Conservation (phyloP, 1,139 yeast genomes). For the Hyphopichia pseudoburtonii region DNA sequence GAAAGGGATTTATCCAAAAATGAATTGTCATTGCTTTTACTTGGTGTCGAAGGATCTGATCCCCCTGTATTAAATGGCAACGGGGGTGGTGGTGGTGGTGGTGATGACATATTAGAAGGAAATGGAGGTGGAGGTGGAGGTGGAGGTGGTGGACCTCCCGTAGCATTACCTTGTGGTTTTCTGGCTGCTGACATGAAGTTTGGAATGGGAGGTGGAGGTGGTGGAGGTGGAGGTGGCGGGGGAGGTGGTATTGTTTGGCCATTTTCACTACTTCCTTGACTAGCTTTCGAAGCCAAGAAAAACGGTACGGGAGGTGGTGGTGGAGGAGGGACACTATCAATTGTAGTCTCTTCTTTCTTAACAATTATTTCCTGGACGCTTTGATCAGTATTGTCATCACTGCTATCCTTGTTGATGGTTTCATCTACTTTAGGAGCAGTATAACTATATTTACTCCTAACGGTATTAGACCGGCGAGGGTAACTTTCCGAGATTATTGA, state of each 20-base stretch:
- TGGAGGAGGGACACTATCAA: constrained; percentile 22
- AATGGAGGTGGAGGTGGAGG: constrained; percentile 21
- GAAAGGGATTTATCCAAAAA: constrained; percentile 1
- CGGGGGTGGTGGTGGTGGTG: constrained; percentile 31
- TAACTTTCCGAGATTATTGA: constrained; percentile 12
- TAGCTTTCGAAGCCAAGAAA: constrained; percentile 6
- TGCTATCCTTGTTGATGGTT: too few species aligned
- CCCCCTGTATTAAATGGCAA: constrained; percentile 12
- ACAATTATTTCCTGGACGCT: too few species aligned
- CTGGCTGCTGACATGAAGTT: constrained; percentile 10
- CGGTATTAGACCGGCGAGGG: constrained; percentile 2
- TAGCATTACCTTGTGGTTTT: background rate
- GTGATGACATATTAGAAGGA: constrained; percentile 6
- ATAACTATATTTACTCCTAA: constrained; percentile 3
- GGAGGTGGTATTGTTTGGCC: background rate
- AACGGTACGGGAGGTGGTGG: constrained; percentile 30
- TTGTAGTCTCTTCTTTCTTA: too few species aligned
- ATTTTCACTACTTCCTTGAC: background rate
- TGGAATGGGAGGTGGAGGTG: constrained; percentile 38
- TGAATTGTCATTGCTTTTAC: constrained; percentile 6
- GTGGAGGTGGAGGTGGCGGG: constrained; percentile 27
- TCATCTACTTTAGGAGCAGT: background rate
- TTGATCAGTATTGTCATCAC: too few species aligned
- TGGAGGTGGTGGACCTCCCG: constrained; percentile 20
- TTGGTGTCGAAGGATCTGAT: constrained; percentile 9